phyloP scores from a whole-genome alignment of 495 filamentous ascomycete genomes.

The Lophium mytilinum region DNA sequence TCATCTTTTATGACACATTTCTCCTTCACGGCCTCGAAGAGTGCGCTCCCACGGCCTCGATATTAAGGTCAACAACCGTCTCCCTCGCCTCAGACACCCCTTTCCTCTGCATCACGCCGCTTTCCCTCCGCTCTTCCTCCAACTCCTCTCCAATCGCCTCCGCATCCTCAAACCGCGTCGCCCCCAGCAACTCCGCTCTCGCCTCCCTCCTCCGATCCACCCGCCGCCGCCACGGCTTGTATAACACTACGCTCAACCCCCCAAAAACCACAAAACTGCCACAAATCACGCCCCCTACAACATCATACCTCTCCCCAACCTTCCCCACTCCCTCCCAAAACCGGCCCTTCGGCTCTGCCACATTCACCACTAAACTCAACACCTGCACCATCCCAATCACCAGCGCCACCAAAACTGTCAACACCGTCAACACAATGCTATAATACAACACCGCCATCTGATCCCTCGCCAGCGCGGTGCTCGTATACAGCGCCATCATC shows the following conservation, averaged over 20 bases:
- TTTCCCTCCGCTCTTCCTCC: background rate
- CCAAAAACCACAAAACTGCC: conserved; percentile 75
- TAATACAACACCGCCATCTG: conserved; percentile 86
- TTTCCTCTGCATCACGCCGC: background rate
- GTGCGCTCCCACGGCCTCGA: background rate
- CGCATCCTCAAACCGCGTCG: background rate
- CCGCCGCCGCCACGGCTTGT: conserved; percentile 66
- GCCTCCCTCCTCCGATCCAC: conserved; percentile 39
- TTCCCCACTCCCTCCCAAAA: conserved; percentile 83
- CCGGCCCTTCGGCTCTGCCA: conserved; percentile 58
- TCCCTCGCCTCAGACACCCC: background rate
- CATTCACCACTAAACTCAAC: conserved; percentile 64
- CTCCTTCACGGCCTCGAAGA: no score
- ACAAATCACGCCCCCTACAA: conserved; percentile 70
- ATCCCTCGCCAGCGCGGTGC: conserved; percentile 62
- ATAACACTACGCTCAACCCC: conserved; percentile 57
- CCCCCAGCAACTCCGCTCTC: conserved; percentile 8
- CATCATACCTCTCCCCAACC: conserved; percentile 74
- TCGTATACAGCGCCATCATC: conserved; percentile 91
- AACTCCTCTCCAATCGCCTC: background rate
- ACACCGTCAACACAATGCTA: conserved; percentile 76
- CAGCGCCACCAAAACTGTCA: conserved; percentile 82
- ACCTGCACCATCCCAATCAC: conserved; percentile 83
- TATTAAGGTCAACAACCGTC: background rate
- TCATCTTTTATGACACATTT: no score